Percentiles rank a stretch among this genome's conserved stretches.
These are phyloP conservation scores for Nicotiana rustica DNA, from an alignment of 305 asterid genomes.

Conservation along the genomic window DNA sequence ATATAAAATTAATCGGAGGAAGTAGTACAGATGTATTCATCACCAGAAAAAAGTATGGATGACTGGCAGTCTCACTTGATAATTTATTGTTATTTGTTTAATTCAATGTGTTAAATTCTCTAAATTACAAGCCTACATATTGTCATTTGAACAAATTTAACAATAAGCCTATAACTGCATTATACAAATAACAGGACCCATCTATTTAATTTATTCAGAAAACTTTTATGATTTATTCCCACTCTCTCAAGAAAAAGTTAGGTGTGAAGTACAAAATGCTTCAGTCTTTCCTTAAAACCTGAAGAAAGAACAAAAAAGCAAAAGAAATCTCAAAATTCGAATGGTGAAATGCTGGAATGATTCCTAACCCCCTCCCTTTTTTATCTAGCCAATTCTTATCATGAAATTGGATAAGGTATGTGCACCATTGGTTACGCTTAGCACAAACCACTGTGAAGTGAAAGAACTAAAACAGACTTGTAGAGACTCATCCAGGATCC, in stretches of 20 bases:
- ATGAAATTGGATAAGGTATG: background rate
- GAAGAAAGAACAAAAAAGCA: conserved; percentile 7
- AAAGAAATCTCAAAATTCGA: conserved; percentile 25
- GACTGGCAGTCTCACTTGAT: conserved; percentile 1
- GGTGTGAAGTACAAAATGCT: background rate
- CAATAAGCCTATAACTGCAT: background rate
- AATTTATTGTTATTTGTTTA: background rate
- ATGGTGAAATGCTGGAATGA: background rate
- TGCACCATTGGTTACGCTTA: background rate
- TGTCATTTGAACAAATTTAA: background rate
- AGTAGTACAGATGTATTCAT: background rate
- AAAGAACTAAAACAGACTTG: background rate
- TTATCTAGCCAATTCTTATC: background rate
- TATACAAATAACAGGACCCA: background rate
- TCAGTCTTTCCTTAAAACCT: conserved; percentile 14
- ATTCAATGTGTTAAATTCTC: background rate
- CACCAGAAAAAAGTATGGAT: background rate
- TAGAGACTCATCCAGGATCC: background rate
- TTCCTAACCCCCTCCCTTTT: background rate
- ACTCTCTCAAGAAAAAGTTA: background rate
- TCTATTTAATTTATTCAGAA: background rate
- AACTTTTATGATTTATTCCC: background rate
- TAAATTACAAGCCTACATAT: background rate
- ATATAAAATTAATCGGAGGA: background rate
- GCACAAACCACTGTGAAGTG: background rate